Conservation (phyloP, 106 monocot species). For the Platanthera zijinensis region DNA sequence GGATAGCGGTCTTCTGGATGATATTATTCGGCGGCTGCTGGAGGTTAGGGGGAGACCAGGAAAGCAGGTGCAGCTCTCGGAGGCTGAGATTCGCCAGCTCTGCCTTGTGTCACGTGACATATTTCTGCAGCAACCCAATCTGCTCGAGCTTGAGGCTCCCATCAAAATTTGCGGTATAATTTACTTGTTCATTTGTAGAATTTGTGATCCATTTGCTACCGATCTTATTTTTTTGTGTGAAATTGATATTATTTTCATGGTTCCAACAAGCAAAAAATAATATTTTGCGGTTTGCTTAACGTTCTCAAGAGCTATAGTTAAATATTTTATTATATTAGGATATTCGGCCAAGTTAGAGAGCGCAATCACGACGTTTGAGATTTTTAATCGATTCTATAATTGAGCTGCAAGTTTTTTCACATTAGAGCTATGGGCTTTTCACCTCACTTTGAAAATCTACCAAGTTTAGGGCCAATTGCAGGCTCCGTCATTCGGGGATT, state of each 20-base stretch:
- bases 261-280: too few relatives aligned
- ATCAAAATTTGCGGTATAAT: conserved; percentile 24
- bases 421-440: too few relatives aligned
- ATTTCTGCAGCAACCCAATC: conserved; percentile 17
- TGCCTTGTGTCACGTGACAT: conserved; percentile 19
- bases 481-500: too few relatives aligned
- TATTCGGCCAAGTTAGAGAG: too few relatives aligned
- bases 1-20: conserved; percentile 17
- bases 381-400: too few relatives aligned
- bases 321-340: too few relatives aligned
- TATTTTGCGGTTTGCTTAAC: too few relatives aligned
- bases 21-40: conserved; percentile 19
- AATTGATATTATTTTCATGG: not conserved
- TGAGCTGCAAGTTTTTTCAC: too few relatives aligned
- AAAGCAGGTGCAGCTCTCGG: conserved; percentile 30
- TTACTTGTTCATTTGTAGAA: not conserved
- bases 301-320: too few relatives aligned
- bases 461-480: too few relatives aligned
- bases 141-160: conserved; percentile 24
- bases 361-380: too few relatives aligned
- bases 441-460: too few relatives aligned
- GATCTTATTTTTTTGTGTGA: not conserved
- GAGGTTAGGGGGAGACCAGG: conserved; percentile 19
- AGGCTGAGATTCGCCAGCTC: conserved; percentile 22
- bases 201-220: not conserved